Base-by-base conservation (phyloP, 306 rosid genomes). In the Vigna trinervia region DNA sequence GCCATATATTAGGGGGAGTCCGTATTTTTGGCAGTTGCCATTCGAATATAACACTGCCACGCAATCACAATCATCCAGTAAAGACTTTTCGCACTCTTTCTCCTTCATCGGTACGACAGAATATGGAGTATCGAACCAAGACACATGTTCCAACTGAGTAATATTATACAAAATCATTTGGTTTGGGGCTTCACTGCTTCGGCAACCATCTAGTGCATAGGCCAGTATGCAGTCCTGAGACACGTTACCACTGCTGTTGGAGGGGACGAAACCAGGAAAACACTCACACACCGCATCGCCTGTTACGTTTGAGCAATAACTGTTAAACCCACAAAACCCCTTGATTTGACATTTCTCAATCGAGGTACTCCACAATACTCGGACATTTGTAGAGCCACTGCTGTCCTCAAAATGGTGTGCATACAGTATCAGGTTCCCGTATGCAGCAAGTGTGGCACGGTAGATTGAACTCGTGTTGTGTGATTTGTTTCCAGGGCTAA, bases 271-370 rank as follows among this genome's bases (percentile, higher is more conserved):
- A 23, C 88, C 82, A 48, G 74, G 88, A 71, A 26, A 82, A 75
- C 86, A 82, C 1, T 56, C 1, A n/a, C 88, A 85, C 3, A 1
- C n/a, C 53, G 59, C 77, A 17, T 39, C 7, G 5, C 67, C 46
- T 14, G 30, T 30, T 38, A 1, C 47, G 28, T 4, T 45, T 1
- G 69, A 56, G 74, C 86, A 85, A 8, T 82, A 85, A 57, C 84
- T 81, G 79, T 85, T 82, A 4, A 82, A 64, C 9, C 88, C 88
- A 71, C 86, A 82, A 13, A 68, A 5, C 8, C 86, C 84, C 2
- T 64, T 78, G n/a, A 85, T 41, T 19, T 30, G 53, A 71, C 88
- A 82, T 57, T 7, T 39, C 52, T 32, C 60, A 50, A 19, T 6
- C 2, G 34, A 0, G 45, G 88, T 46, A 3, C 19, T 14, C 88